Evolutionary conservation across 768 basidiomycete genomes (phyloP), one percentile per base, ranked within the genome.

Genomic region (Podaxis sp.): DNA sequence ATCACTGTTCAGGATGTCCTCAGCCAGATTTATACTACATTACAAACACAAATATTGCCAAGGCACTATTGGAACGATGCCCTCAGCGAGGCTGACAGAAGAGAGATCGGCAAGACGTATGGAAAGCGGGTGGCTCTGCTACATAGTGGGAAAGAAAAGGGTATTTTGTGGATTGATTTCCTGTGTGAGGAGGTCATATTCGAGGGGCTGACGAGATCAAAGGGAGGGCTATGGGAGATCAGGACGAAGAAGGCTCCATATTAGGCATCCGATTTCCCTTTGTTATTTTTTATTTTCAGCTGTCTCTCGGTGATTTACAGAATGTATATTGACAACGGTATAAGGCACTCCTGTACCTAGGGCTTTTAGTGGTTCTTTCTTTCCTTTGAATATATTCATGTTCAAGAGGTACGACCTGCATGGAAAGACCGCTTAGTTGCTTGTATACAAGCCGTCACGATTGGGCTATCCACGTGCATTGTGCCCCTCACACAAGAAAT

Each of bases 211-310:
- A 70, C 70, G 53, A 80, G 80, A 58, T 80, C 80, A 1, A 80
- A 76, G 67, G 78, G 82, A 38, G 87, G 88, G 7, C 76, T 84
- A 72, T 89, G 87, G 84, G 84, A 87, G 72, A 79, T 90, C 69
- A 88, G 83, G 73, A 81, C 84, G 40, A 76, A 71, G 56, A 69
- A 58, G 59, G 50, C 22, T 4, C 49, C 20, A 7, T 46, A 46
- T 17, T 46, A n/a, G 20, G 44, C 10, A 6, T n/a, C 7, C 20
- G 20, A n/a, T 13, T n/a, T 46, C 17, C 20, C 20, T 17, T 41
- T 12, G 11, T 41, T 10, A 12, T 5, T 46, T 17, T 46, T 46
- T 17, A 46, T 17, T 6, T 46, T 46, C n/a, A 46, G 5, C n/a
- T 20, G 6, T 46, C 17, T 7, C 44, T n/a, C 7, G 20, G 44